These are phyloP conservation scores for Nicotiana sylvestris DNA, from an alignment of 257 asterid species.

Conservation along the genomic window DNA sequence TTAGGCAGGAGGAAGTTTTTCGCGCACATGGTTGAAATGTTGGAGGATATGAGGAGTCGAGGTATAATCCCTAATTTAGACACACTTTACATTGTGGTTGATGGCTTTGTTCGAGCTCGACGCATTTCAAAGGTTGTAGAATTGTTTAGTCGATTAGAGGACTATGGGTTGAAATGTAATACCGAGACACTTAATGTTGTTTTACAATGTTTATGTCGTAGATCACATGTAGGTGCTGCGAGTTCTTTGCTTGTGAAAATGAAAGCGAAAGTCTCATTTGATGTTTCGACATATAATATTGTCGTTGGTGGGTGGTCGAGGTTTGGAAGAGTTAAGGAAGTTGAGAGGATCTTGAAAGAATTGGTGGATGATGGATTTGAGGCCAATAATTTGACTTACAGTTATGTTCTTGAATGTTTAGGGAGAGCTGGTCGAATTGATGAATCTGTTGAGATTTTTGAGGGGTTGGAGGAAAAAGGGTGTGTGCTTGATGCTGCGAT, in stretches of 20 bases:
- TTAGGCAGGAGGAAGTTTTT: slow-evolving; percentile 76
- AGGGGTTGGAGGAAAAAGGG: slow-evolving; percentile 48
- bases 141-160: slow-evolving; percentile 47
- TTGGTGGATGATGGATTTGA: slow-evolving; percentile 74
- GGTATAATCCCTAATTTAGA: slow-evolving; percentile 43
- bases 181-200: slow-evolving; percentile 45
- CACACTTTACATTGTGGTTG: slow-evolving; percentile 57
- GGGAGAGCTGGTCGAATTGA: slow-evolving; percentile 72
- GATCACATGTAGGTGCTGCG: slow-evolving; percentile 58
- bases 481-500: slow-evolving; percentile 37
- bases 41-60: slow-evolving; percentile 40
- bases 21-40: slow-evolving; percentile 49
- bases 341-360: slow-evolving; percentile 48
- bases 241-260: slow-evolving; percentile 50
- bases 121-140: slow-evolving; percentile 54
- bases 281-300: slow-evolving; percentile 42
- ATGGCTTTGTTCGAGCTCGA: slow-evolving; percentile 58
- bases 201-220: slow-evolving; percentile 48
- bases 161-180: slow-evolving; percentile 43
- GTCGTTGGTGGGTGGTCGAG: slow-evolving; percentile 83
- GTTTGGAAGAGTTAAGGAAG: slow-evolving; percentile 58
- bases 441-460: slow-evolving; percentile 55
- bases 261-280: slow-evolving; percentile 46
- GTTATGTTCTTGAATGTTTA: slow-evolving; percentile 61
- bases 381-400: slow-evolving; percentile 55